A percentile compares a stretch with the other conserved stretches of the same genome.
Evolutionary conservation across 2,329 filamentous ascomycete genomes (phyloP).

Genomic region (Ascochyta fabae): DNA sequence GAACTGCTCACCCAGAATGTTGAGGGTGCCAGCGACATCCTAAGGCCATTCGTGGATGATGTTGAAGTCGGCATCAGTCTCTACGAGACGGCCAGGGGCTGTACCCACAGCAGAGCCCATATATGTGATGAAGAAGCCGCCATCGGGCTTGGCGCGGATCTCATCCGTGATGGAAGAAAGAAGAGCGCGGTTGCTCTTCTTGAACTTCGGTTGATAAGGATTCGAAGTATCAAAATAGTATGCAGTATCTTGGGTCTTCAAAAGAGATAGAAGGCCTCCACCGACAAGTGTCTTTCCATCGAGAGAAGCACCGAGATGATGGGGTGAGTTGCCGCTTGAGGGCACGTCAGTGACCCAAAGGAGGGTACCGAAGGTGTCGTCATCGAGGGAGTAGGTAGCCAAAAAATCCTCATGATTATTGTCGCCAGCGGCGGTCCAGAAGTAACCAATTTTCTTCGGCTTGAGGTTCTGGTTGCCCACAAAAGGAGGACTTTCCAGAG

Average conservation of each 20-base stretch:
- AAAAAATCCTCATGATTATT: conserved; percentile 67
- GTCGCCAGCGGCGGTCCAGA: conserved; percentile 67
- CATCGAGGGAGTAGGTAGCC: conserved; percentile 65
- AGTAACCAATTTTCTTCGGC: conserved; percentile 71
- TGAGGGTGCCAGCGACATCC: conserved; percentile 60
- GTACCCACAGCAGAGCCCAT: conserved; percentile 67
- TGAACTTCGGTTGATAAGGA: conserved; percentile 65
- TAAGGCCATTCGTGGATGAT: conserved; percentile 69
- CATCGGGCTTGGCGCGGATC: conserved; percentile 68
- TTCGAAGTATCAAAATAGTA: conserved; percentile 67
- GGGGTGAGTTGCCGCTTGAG: conserved; percentile 65
- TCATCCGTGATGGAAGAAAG: conserved; percentile 67
- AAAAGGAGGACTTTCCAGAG: conserved; percentile 62
- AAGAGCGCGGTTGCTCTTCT: conserved; percentile 66
- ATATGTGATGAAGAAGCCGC: conserved; percentile 67
- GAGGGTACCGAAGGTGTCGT: conserved; percentile 68
- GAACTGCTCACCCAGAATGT: conserved; percentile 66
- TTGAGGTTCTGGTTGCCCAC: conserved; percentile 59
- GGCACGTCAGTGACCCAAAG: conserved; percentile 65
- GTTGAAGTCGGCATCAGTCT: conserved; percentile 65
- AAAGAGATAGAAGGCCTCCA: conserved; percentile 63
- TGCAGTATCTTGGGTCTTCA: conserved; percentile 66
- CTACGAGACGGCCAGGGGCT: conserved; percentile 64
- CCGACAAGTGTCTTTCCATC: conserved; percentile 66
- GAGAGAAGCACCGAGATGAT: conserved; percentile 62